phyloP scores from a whole-genome alignment of 2,329 filamentous ascomycete species.

The Aplosporella prunicola region DNA sequence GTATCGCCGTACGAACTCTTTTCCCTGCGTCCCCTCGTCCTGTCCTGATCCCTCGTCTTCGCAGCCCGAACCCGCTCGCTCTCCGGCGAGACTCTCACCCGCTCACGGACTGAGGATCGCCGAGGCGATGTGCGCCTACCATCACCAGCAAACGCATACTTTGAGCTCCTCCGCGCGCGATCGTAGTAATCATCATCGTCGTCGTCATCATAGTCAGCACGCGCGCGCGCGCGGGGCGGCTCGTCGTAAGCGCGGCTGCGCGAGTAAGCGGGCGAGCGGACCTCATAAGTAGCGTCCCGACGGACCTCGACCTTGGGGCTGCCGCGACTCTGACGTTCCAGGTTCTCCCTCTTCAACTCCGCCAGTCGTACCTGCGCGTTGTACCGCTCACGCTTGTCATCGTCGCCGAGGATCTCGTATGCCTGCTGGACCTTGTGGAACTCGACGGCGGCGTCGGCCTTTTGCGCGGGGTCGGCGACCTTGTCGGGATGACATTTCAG shows the following conservation, averaged over 20 bases:
- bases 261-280: constrained; percentile 18
- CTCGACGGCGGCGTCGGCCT: constrained; percentile 70
- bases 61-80: constrained; percentile 12
- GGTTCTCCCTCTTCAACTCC: constrained; percentile 50
- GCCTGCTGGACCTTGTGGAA: constrained; percentile 90
- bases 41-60: constrained; percentile 7
- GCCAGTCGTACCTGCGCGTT: constrained; percentile 64
- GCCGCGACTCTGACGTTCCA: constrained; percentile 34
- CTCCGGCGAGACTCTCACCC: not conserved
- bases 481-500: constrained; percentile 90
- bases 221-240: constrained; percentile 15
- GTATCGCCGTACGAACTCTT: constrained; percentile 9
- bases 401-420: constrained; percentile 81
- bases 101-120: not conserved
- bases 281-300: constrained; percentile 26
- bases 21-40: constrained; percentile 4
- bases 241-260: constrained; percentile 23
- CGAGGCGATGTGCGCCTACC: constrained; percentile 1
- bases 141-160: not conserved
- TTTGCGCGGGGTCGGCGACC: constrained; percentile 66
- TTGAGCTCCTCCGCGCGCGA: constrained; percentile 2
- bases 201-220: constrained; percentile 7
- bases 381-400: constrained; percentile 61
- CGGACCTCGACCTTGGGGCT: constrained; percentile 20
- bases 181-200: constrained; percentile 5